A percentile compares a stretch with the other conserved stretches of the same genome.
Conservation (phyloP, 2,329 filamentous ascomycete species). For the Colletotrichum tofieldiae region DNA sequence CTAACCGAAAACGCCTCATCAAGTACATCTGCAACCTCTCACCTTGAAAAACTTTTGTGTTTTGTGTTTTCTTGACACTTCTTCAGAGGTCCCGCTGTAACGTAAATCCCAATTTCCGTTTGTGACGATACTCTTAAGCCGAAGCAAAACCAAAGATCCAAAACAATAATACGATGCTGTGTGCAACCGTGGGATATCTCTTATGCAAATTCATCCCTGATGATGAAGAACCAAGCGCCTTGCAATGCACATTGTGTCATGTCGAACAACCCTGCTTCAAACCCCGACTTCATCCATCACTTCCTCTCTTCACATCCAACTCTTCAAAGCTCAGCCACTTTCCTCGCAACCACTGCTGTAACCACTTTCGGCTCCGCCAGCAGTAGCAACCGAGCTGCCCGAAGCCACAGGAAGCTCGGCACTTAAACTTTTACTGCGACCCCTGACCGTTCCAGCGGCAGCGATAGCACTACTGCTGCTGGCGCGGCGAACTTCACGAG, state of each 20-base stretch:
- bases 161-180: not conserved
- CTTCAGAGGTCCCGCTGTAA: not conserved
- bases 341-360: constrained; percentile 56
- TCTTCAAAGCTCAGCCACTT: constrained; percentile 25
- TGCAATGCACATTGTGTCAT: constrained; percentile 14
- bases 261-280: not conserved
- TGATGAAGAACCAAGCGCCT: constrained; percentile 14
- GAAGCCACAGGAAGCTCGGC: constrained; percentile 48
- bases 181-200: not conserved
- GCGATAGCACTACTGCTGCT: constrained; percentile 52
- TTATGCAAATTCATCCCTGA: constrained; percentile 8
- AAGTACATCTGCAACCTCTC: not conserved
- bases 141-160: not conserved
- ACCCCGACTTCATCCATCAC: not conserved
- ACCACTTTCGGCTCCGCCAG: constrained; percentile 56
- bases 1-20: constrained; percentile 3
- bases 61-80: not conserved
- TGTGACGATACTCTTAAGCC: not conserved
- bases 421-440: constrained; percentile 52
- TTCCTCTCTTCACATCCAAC: not conserved
- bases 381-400: constrained; percentile 59
- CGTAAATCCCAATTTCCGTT: not conserved
- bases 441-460: constrained; percentile 51
- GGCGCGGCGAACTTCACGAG: constrained; percentile 43
- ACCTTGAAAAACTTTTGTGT: constrained; percentile 16